Base-by-base conservation (phyloP, 345 rosid genomes). In the Eucalyptus decipiens region DNA sequence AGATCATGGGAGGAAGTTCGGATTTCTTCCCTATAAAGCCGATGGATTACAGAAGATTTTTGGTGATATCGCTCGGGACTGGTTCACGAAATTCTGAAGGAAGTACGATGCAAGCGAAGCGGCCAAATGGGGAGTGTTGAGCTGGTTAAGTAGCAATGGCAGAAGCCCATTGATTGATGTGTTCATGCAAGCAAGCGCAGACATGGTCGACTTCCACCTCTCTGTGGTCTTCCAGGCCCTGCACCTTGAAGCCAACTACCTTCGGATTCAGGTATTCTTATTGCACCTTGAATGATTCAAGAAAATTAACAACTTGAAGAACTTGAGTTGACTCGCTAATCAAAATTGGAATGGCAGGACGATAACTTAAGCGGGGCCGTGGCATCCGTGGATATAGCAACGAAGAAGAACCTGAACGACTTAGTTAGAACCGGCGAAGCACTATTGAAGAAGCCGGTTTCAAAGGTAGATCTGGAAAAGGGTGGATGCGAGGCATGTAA, bases 371-470 rank as follows among this genome's bases (percentile, higher is more conserved):
- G 54, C 2, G 91, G 91, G n/a, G 86, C 43, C 7, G 51, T 34
- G 13, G 87, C 92, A n/a, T 92, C 93, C 6, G 87, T 87, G 6
- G 91, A 93, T 45, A 67, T 88, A 26, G 89, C 94, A 7, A 91
- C 93, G 2, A 24, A 86, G 88, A 89, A 91, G 42, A 92, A 93
- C 83, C 80, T 93, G 90, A 60, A 85, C 17, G 80, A 88, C 9
- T 91, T 92, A 18, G 92, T 89, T 9, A 67, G 87, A 86, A 58
- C 89, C 6, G 92, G 92, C 6, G 90, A 93, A 69, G 69, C 42
- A 60, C 86, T 93, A 28, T 48, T 94, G 87, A 90, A 92, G 91
- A 93, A 94, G 85, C 94, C 90, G 8, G 94, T 92, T 34, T 90
- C 92, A 1, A 90, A 89, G 91, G 91, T 92, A 40, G 90, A 93